Evolutionary conservation across 75 land plant species (phyloP).

Genomic region (Chamaecyparis obtusa): DNA sequence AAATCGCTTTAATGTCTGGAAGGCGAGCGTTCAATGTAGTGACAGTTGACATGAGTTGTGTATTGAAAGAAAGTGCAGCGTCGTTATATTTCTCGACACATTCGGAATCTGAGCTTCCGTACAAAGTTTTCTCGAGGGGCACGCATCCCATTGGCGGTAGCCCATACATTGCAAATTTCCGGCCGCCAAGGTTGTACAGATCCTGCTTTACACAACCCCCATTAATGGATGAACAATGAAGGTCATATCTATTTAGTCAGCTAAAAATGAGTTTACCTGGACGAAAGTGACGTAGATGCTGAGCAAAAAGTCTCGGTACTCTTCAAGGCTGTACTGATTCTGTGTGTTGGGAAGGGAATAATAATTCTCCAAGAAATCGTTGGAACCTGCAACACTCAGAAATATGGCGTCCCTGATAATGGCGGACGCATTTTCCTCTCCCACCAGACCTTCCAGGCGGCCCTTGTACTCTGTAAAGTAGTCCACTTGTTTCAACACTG

Average conservation of each 20-base stretch:
- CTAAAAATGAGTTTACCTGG: constrained; percentile 11
- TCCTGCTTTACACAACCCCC: constrained; percentile 15
- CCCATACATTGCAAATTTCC: constrained; percentile 40
- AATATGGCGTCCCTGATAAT: constrained; percentile 26
- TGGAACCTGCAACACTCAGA: constrained; percentile 31
- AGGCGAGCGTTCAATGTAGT: constrained; percentile 1
- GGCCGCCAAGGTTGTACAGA: constrained; percentile 50
- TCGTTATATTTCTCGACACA: constrained; percentile 39
- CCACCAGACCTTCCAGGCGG: constrained; percentile 31
- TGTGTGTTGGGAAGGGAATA: constrained; percentile 20
- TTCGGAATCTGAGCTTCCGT: constrained; percentile 8
- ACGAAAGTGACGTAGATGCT: constrained; percentile 3
- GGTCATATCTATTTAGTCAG: neutral
- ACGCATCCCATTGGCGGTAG: constrained; percentile 69
- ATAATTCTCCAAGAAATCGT: constrained; percentile 42
- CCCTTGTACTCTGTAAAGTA: constrained; percentile 43
- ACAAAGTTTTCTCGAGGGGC: constrained; percentile 33
- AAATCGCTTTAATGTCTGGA: constrained; percentile 18
- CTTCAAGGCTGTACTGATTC: constrained; percentile 6
- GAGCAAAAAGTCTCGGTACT: constrained; percentile 20
- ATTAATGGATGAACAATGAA: neutral
- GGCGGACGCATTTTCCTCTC: neutral
- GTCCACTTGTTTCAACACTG: constrained; percentile 42
- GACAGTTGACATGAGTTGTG: constrained; percentile 20
- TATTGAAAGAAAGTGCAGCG: constrained; percentile 37